Conservation (phyloP, 805 yeast species). For the Saccharomycopsis sp. region DNA sequence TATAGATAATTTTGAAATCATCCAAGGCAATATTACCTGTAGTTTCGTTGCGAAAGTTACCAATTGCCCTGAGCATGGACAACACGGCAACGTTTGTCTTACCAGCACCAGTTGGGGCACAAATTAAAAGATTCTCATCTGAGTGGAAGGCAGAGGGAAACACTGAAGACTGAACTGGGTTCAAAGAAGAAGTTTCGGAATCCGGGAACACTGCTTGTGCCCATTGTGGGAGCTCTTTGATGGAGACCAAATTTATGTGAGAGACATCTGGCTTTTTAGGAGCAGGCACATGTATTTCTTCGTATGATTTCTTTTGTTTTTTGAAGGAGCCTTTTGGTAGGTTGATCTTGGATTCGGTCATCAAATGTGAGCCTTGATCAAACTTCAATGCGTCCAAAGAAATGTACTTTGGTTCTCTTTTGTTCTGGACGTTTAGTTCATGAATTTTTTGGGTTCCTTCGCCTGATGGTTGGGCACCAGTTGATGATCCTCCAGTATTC, state of each 20-base stretch:
- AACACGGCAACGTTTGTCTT: slow-evolving; percentile 95
- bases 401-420: slow-evolving; percentile 42
- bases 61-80: slow-evolving; percentile 55
- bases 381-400: slow-evolving; percentile 56
- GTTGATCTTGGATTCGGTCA: slow-evolving; percentile 56
- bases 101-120: slow-evolving; percentile 99
- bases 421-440: slow-evolving; percentile 11
- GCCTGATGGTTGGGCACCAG: slow-evolving; percentile 11
- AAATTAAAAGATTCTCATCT: slow-evolving; percentile 66
- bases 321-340: slow-evolving; percentile 83
- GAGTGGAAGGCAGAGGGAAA: slow-evolving; percentile 66
- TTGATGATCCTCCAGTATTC: slow-evolving; percentile 19
- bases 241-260: slow-evolving; percentile 18
- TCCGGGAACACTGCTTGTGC: slow-evolving; percentile 66
- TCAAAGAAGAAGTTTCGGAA: slow-evolving; percentile 55
- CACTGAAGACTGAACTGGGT: slow-evolving; percentile 76
- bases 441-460: slow-evolving; percentile 27
- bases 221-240: slow-evolving; percentile 60
- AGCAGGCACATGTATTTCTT: slow-evolving; percentile 88
- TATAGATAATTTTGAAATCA: slow-evolving; percentile 70
- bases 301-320: slow-evolving; percentile 63
- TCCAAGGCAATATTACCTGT: slow-evolving; percentile 44
- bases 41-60: slow-evolving; percentile 37
- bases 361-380: slow-evolving; percentile 63
- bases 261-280: slow-evolving; percentile 42